Percentiles rank a stretch among this genome's conserved stretches.
phyloP scores from a whole-genome alignment of 2,329 filamentous ascomycete species.

The Colletotrichum coccodes region DNA sequence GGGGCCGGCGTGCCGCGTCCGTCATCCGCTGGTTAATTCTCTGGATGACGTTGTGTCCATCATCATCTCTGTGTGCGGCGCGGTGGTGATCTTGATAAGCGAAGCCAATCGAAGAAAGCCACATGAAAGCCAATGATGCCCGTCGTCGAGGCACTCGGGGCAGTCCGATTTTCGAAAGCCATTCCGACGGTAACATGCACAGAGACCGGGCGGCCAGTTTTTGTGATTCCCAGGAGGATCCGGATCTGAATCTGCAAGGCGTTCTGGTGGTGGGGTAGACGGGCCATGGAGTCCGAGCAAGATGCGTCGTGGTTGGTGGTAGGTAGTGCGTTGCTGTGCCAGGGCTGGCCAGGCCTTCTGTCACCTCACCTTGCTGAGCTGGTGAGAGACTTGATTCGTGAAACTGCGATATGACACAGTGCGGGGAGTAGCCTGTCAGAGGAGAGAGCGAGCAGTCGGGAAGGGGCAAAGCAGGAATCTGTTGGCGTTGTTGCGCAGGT shows the following conservation, averaged over 20 bases:
- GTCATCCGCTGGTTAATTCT: neutral
- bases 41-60: neutral
- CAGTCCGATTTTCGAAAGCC: neutral
- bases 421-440: conserved; percentile 29
- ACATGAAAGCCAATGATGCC: neutral
- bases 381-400: conserved; percentile 21
- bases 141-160: neutral
- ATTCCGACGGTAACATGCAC: neutral
- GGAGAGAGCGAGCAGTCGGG: neutral
- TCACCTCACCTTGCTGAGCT: conserved; percentile 2
- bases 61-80: neutral
- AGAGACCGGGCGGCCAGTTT: conserved; percentile 12
- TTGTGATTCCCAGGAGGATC: conserved; percentile 15
- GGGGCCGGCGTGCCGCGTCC: neutral
- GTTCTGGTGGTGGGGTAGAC: conserved; percentile 22
- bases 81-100: neutral
- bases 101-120: neutral
- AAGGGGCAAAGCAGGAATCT: conserved; percentile 17
- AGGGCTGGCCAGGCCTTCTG: conserved; percentile 17
- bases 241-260: conserved; percentile 18
- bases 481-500: neutral
- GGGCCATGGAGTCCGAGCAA: conserved; percentile 7
- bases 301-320: conserved; percentile 20
- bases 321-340: conserved; percentile 18
- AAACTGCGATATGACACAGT: conserved; percentile 9